A percentile compares a stretch with the other conserved stretches of the same genome.
These are phyloP conservation scores for Reticulascus tulasneorum DNA, from an alignment of 2,329 filamentous ascomycete species.

Conservation along the genomic window DNA sequence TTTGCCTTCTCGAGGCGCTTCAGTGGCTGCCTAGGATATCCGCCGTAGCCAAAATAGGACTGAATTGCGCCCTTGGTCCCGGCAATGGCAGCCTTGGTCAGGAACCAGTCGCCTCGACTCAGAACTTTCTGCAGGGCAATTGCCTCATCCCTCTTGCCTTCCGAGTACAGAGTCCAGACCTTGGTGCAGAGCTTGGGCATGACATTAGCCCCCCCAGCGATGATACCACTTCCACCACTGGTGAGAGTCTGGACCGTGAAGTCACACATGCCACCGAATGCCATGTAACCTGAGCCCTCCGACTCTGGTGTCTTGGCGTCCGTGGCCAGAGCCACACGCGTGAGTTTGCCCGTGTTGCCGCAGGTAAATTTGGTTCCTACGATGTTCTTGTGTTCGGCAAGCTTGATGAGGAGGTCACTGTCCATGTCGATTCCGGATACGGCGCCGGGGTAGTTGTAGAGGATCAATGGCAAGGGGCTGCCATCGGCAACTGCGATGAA, in stretches of 20 bases:
- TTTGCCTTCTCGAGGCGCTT: constrained; percentile 59
- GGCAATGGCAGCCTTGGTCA: constrained; percentile 78
- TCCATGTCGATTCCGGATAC: constrained; percentile 87
- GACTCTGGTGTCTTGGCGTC: constrained; percentile 63
- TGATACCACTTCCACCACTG: constrained; percentile 77
- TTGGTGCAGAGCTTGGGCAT: constrained; percentile 77
- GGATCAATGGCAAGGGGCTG: constrained; percentile 71
- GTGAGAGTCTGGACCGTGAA: constrained; percentile 80
- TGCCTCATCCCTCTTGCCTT: constrained; percentile 72
- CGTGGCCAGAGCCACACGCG: constrained; percentile 70
- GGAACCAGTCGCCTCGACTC: constrained; percentile 74
- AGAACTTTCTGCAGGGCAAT: constrained; percentile 73
- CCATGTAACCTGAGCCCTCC: constrained; percentile 69
- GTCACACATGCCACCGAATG: constrained; percentile 83
- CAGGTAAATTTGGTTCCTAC: constrained; percentile 90
- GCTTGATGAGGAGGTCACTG: constrained; percentile 77
- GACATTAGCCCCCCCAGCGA: constrained; percentile 81
- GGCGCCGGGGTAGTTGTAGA: constrained; percentile 90
- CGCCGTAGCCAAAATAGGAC: constrained; percentile 77
- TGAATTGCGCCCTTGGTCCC: constrained; percentile 84
- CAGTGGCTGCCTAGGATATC: constrained; percentile 68
- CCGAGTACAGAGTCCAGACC: constrained; percentile 71
- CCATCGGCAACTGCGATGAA: constrained; percentile 71
- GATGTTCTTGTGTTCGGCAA: constrained; percentile 78
- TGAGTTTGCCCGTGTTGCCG: constrained; percentile 85